Base-by-base conservation (phyloP, 306 rosid genomes). In the Rosa chinensis region DNA sequence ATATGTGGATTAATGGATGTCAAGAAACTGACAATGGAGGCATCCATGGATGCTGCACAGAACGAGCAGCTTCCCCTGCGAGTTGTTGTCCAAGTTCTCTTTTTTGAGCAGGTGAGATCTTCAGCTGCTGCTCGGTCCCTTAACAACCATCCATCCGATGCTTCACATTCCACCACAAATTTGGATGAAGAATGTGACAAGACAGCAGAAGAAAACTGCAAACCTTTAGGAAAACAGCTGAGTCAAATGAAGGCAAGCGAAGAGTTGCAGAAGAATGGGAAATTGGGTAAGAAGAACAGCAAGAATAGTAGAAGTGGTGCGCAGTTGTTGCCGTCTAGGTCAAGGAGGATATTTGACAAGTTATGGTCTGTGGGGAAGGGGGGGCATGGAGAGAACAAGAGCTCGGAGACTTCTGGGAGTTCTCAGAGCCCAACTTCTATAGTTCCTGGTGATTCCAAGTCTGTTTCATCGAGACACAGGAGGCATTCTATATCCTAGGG, bases 41-140 rank as follows among this genome's bases (percentile, higher is more conserved):
- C 93, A 1, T 91, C 98, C 0, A 88, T 82, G 88, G 96, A 96
- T 2, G 99, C 98, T 3, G 99, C 97, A 2, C 97, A 96, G 79
- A 96, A 93, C 5, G 98, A 96, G 63, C 90, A 88, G 5, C 99
- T 96, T 58, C 99, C 99, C 6, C 94, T 96, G 67, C 88, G 99
- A 70, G 92, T 93, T 1, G 89, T 93, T 20, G 98, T 96, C 75
- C 99, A 93, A 84, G 94, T 91, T 80, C 96, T 96, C 53, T 96
- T 83, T 83, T 90, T 93, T 44, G 98, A 96, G 89, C 99, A 90
- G 88, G 78, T 96, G 5, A 88, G 96, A 80, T 90, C 92, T 4
- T 79, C 97, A 6, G 77, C 88, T 35, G 77, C 70, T 1, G 62
- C 42, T 6, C 85, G 45, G 18, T 55, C 91, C 40, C 73, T 49